phyloP scores from a whole-genome alignment of 2,329 filamentous ascomycete genomes.

The Diaporthe ampelina region DNA sequence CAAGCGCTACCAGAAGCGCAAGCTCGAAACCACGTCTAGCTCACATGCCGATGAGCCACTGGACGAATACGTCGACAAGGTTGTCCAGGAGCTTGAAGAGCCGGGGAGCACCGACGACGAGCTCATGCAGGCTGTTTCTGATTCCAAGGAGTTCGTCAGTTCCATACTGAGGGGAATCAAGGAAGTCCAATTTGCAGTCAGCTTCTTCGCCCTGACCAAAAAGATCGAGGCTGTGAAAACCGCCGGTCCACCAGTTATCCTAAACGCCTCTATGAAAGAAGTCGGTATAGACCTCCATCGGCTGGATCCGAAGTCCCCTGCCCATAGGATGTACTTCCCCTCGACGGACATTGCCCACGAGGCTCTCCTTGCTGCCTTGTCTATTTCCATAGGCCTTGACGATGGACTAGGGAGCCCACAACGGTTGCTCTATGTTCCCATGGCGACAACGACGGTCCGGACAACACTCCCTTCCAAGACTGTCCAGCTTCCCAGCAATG shows the following conservation, averaged over 20 bases:
- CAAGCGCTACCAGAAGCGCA: constrained; percentile 66
- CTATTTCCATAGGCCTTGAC: constrained; percentile 91
- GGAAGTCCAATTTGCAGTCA: constrained; percentile 95
- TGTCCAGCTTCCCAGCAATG: constrained; percentile 81
- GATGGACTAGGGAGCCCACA: constrained; percentile 90
- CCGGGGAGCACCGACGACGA: constrained; percentile 76
- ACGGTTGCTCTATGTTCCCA: constrained; percentile 91
- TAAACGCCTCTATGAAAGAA: constrained; percentile 96
- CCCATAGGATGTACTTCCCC: constrained; percentile 98
- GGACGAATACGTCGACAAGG: constrained; percentile 77
- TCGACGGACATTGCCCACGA: constrained; percentile 94
- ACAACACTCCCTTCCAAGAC: constrained; percentile 96
- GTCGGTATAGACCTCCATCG: constrained; percentile 93
- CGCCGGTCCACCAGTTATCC: constrained; percentile 77
- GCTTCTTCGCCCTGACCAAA: constrained; percentile 89
- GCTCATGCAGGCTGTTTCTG: constrained; percentile 86
- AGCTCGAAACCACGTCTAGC: constrained; percentile 51
- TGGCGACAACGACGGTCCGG: constrained; percentile 95
- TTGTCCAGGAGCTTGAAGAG: constrained; percentile 80
- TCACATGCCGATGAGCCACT: constrained; percentile 59
- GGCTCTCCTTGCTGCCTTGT: constrained; percentile 90
- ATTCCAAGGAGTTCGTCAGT: constrained; percentile 92
- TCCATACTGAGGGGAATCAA: constrained; percentile 94
- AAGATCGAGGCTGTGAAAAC: constrained; percentile 78
- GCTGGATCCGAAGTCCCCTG: constrained; percentile 91